These are phyloP conservation scores for Pythium chondricola DNA, from an alignment of 352 stramenopile species.

Conservation along the genomic window DNA sequence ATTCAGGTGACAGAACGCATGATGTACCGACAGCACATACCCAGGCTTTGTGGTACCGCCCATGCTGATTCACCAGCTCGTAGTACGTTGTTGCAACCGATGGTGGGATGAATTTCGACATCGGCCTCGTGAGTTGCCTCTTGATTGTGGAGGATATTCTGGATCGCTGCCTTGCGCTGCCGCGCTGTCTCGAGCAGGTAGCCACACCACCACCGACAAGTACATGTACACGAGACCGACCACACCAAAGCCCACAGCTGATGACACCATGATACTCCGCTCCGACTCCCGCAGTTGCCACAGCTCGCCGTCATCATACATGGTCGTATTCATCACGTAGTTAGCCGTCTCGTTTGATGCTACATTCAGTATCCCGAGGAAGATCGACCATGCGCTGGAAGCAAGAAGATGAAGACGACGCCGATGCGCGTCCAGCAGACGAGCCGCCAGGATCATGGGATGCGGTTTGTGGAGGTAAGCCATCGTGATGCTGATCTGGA, in stretches of 20 bases:
- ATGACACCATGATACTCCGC: constrained; percentile 6
- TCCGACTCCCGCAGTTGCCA: constrained; percentile 29
- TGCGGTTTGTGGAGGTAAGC: too few species aligned
- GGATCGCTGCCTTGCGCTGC: too few species aligned
- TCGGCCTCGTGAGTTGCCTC: too few species aligned
- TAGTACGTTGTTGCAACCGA: neutral
- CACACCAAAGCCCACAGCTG: constrained; percentile 18
- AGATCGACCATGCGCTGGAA: constrained; percentile 27
- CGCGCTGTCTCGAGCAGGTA: too few species aligned
- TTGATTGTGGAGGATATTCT: neutral
- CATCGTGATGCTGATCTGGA: too few species aligned
- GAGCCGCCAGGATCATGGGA: neutral
- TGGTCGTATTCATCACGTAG: constrained; percentile 40
- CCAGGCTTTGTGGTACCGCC: constrained; percentile 36
- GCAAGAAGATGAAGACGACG: neutral
- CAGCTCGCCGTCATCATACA: constrained; percentile 40
- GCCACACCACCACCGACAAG: too few species aligned
- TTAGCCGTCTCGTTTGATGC: constrained; percentile 32
- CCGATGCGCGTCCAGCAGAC: neutral
- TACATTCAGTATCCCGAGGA: constrained; percentile 33
- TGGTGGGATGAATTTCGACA: too few species aligned
- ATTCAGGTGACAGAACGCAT: neutral
- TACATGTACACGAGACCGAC: constrained; percentile 5
- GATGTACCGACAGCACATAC: too few species aligned
- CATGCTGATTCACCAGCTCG: constrained; percentile 24